Evolutionary conservation across 2,329 filamentous ascomycete species (phyloP).

Genomic region (Dothideomycetes sp.): DNA sequence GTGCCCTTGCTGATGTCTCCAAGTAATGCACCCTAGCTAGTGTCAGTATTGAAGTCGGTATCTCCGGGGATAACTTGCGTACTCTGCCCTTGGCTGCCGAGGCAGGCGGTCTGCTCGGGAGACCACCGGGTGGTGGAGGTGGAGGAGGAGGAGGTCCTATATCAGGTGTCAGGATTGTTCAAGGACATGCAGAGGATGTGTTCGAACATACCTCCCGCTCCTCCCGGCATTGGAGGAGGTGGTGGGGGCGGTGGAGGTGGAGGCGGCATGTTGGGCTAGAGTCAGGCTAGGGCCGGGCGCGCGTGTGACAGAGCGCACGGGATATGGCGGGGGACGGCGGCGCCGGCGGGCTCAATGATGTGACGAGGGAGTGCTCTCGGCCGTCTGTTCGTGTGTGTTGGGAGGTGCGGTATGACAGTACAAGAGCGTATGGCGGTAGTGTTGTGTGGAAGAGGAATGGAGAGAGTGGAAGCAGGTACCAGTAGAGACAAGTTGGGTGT

Average conservation of each 20-base stretch:
- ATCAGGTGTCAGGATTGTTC: neutral
- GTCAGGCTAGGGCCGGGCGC: neutral
- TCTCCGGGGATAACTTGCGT: constrained; percentile 26
- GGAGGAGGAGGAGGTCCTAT: constrained; percentile 51
- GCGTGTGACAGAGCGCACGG: constrained; percentile 3
- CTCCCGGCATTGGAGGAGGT: constrained; percentile 46
- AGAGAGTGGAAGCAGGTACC: no score
- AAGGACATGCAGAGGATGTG: neutral
- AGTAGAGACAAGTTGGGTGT: no score
- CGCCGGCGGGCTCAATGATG: neutral
- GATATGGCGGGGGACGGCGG: neutral
- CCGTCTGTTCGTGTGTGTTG: no score
- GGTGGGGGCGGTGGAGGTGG: constrained; percentile 63
- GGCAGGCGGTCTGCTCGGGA: constrained; percentile 51
- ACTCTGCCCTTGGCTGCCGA: constrained; percentile 53
- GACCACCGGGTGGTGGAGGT: constrained; percentile 48
- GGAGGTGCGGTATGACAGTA: no score
- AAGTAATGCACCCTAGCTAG: constrained; percentile 68
- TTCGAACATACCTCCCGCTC: constrained; percentile 38
- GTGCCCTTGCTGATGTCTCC: constrained; percentile 78
- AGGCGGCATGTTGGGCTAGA: constrained; percentile 34
- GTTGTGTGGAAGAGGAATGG: no score
- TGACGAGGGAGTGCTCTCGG: no score
- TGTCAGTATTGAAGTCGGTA: neutral
- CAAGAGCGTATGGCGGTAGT: no score